Evolutionary conservation across 1,284 basidiomycete species (phyloP).

Genomic region (Leccinum insolens): DNA sequence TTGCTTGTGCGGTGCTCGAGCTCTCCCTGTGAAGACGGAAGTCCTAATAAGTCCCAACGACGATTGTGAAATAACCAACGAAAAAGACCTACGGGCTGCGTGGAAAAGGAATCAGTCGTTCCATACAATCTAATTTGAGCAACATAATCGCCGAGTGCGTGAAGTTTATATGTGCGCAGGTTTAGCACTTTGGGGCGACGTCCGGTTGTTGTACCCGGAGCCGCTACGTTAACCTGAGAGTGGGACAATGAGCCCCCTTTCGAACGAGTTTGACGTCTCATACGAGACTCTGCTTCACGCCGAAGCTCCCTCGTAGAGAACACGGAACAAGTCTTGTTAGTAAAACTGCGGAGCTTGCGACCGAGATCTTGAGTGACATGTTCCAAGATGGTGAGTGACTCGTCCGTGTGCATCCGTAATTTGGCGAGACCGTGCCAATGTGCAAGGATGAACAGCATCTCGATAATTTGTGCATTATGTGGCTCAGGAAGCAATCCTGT

Average conservation of each 20-base stretch:
- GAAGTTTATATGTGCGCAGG: background rate
- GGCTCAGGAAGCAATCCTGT: no score
- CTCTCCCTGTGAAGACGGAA: no score
- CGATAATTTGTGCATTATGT: no score
- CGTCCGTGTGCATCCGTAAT: background rate
- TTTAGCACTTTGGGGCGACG: background rate
- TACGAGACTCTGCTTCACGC: background rate
- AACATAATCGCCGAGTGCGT: background rate
- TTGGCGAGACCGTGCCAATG: background rate
- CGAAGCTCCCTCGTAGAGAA: background rate
- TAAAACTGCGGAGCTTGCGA: background rate
- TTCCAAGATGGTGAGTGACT: background rate
- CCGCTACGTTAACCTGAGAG: background rate
- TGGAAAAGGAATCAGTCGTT: background rate
- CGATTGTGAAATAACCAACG: background rate
- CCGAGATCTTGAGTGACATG: background rate
- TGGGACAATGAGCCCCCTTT: background rate
- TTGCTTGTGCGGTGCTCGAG: no score
- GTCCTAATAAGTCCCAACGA: background rate
- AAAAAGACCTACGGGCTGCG: background rate
- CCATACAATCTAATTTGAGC: background rate
- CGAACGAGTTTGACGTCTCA: background rate
- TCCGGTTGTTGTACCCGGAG: background rate
- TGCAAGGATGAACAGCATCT: no score
- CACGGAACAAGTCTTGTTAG: background rate